A percentile compares a stretch with the other conserved stretches of the same genome.
Evolutionary conservation across 1,284 basidiomycete species (phyloP).

Genomic region (Ustilago sp.): DNA sequence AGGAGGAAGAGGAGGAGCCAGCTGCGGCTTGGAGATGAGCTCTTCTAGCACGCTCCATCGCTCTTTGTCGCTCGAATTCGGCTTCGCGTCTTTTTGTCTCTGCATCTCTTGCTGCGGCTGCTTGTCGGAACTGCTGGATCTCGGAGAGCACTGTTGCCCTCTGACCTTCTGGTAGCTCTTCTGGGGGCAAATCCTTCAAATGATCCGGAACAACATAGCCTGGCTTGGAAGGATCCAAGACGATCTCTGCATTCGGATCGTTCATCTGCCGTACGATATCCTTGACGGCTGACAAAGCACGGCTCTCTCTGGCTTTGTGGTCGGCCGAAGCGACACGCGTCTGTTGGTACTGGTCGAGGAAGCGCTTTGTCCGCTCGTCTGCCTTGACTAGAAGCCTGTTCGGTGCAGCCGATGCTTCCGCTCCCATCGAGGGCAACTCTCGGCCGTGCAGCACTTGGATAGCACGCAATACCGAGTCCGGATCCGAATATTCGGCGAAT

Average conservation of each 20-base stretch:
- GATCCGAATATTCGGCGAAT: slow-evolving; percentile 90
- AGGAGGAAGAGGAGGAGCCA: slow-evolving; percentile 11
- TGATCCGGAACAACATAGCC: slow-evolving; percentile 85
- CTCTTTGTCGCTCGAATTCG: slow-evolving; percentile 62
- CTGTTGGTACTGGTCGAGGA: slow-evolving; percentile 84
- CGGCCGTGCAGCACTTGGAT: slow-evolving; percentile 83
- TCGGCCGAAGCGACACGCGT: slow-evolving; percentile 82
- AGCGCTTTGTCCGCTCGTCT: slow-evolving; percentile 89
- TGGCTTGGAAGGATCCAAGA: slow-evolving; percentile 41
- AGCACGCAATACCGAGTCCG: slow-evolving; percentile 85
- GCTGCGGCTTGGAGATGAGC: slow-evolving; percentile 29
- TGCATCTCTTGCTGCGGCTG: slow-evolving; percentile 64
- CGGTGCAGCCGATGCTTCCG: slow-evolving; percentile 40
- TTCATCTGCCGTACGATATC: slow-evolving; percentile 66
- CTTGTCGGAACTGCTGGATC: slow-evolving; percentile 80
- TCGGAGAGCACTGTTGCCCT: slow-evolving; percentile 91
- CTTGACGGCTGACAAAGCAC: slow-evolving; percentile 74
- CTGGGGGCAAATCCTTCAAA: slow-evolving; percentile 91
- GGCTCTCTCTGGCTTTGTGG: slow-evolving; percentile 55
- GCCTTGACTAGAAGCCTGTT: slow-evolving; percentile 84
- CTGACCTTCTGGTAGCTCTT: slow-evolving; percentile 93
- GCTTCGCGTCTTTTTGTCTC: slow-evolving; percentile 58
- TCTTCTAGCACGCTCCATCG: slow-evolving; percentile 33
- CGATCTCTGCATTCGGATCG: slow-evolving; percentile 76
- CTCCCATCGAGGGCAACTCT: slow-evolving; percentile 74